Base-by-base conservation (phyloP, 805 yeast species). In the Hagleromyces aurorensis region DNA sequence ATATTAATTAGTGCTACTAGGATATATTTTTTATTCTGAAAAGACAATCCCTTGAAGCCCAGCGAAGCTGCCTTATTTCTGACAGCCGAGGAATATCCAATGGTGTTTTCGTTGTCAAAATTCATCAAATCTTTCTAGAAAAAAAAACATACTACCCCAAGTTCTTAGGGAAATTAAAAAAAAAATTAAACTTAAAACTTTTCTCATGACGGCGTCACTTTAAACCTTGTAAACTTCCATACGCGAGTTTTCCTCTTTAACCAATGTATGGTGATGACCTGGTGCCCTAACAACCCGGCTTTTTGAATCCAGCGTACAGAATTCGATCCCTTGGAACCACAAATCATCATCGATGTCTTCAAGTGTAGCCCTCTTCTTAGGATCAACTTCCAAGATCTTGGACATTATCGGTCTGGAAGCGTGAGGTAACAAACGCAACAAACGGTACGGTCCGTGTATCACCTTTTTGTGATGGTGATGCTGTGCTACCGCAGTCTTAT, bases 381-480 rank as follows among this genome's bases (percentile, higher is more conserved):
- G 76, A 40, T 80, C 83, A 10, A 78, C 62, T 29, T 65, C 65
- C 16, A 82, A 57, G 75, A 82, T 79, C 35, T 59, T 65, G 14
- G 80, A 75, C 17, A 82, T 64, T 7, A 82, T 62, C 8, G 89
- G 91, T 55, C 94, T 69, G 10, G 91, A 64, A 6, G 89, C 86
- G 53, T 82, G 94, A 4, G 94, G 94, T 20, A 82, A 58, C 29
- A 82, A 60, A 57, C 94, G 70, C 78, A 82, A 72, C 41, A 82
- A 61, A 50, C 94, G 65, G 57, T 82, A 82, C 7, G 91, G 89
- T 5, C 94, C 94, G 46, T 80, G 86, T 14, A 80, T 73, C 38
- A 75, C 77, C 43, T 71, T 72, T 32, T 46, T 52, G 40, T 67
- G 64, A 37, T 61, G 61, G 43, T 24, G 7, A 30, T 11, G 4